Conservation (phyloP, 176 grass and related monocot genomes). For the Carex parvula region DNA sequence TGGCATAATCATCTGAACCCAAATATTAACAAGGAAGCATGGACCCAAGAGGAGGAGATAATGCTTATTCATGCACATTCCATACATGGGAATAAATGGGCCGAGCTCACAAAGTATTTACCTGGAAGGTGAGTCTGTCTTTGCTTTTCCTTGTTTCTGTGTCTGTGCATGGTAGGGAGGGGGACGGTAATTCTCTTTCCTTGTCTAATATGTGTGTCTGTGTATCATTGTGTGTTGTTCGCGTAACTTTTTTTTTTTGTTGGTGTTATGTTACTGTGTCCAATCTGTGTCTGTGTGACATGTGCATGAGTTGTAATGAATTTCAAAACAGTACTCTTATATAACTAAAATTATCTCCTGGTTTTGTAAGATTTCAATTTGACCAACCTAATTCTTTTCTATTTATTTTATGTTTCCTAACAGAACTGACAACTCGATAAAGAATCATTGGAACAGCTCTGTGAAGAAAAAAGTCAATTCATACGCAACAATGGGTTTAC, state of each 20-base stretch:
- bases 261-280: neutral
- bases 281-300: neutral
- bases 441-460: constrained; percentile 99
- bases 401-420: constrained; percentile 26
- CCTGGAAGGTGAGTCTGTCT: constrained; percentile 67
- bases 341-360: neutral
- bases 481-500: constrained; percentile 69
- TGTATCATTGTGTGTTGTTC: neutral
- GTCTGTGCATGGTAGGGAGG: neutral
- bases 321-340: neutral
- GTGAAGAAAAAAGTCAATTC: constrained; percentile 97
- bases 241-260: neutral
- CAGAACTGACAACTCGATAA: constrained; percentile 98
- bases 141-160: constrained; percentile 1
- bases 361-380: neutral
- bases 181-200: neutral
- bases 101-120: constrained; percentile 85
- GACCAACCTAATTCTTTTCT: neutral
- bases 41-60: constrained; percentile 98
- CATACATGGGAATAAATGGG: constrained; percentile 97
- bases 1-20: constrained; percentile 99
- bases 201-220: neutral
- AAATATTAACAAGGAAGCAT: constrained; percentile 90
- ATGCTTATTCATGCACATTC: constrained; percentile 78
- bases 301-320: neutral